These are phyloP conservation scores for Paxillus rubicundulus DNA, from an alignment of 768 basidiomycete species.

Conservation along the genomic window DNA sequence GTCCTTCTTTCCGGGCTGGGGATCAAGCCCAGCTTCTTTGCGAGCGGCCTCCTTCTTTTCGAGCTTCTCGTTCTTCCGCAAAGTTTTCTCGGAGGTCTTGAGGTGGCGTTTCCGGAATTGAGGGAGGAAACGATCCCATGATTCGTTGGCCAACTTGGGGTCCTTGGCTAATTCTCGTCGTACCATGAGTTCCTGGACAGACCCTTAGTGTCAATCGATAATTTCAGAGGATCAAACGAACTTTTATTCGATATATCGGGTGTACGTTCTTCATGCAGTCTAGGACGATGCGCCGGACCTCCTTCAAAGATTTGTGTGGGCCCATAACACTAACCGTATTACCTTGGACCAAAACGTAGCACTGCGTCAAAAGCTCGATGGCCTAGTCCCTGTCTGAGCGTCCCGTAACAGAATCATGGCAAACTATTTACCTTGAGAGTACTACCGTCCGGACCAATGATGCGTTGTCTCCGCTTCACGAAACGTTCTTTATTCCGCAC, in stretches of 20 bases:
- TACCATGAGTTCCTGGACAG: constrained; percentile 90
- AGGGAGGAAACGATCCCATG: constrained; percentile 97
- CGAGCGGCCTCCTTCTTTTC: constrained; percentile 61
- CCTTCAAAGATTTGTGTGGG: constrained; percentile 90
- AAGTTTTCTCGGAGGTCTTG: constrained; percentile 91
- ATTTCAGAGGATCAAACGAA: constrained; percentile 25
- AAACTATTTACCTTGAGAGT: constrained; percentile 76
- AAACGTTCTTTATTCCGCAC: constrained; percentile 96
- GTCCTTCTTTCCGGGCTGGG: constrained; percentile 37
- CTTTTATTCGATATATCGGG: constrained; percentile 98
- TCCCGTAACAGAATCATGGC: neutral
- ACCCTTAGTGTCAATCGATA: neutral
- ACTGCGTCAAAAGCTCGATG: constrained; percentile 93
- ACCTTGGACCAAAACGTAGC: constrained; percentile 97
- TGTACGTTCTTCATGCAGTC: constrained; percentile 99
- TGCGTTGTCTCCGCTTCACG: constrained; percentile 92
- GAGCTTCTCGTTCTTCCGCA: constrained; percentile 77
- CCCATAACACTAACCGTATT: constrained; percentile 99
- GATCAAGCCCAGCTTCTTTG: constrained; percentile 60
- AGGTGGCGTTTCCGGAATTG: constrained; percentile 92
- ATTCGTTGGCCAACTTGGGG: constrained; percentile 88
- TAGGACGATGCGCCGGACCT: constrained; percentile 92
- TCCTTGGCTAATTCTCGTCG: constrained; percentile 97
- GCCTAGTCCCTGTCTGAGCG: constrained; percentile 53
- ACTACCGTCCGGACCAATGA: constrained; percentile 96